Evolutionary conservation across 305 asterid genomes (phyloP).

Genomic region (Fraxinus angustifolia): DNA sequence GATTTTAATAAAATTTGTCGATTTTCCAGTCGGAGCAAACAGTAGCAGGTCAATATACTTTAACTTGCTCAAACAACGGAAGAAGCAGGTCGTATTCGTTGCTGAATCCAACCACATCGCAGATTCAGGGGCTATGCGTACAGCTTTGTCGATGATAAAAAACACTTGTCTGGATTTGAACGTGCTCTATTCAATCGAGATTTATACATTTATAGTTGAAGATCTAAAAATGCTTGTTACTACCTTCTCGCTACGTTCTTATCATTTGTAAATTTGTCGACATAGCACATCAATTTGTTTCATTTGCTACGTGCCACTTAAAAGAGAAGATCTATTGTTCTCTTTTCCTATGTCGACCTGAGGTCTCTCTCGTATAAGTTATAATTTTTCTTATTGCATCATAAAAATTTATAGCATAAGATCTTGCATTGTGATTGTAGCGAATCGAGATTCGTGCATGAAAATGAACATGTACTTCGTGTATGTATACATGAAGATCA

Average conservation of each 20-base stretch:
- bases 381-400: neutral
- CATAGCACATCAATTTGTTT: neutral
- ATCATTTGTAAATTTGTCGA: neutral
- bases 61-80: slow-evolving; percentile 53
- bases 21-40: slow-evolving; percentile 36
- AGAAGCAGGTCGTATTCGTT: slow-evolving; percentile 46
- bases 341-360: neutral
- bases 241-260: neutral
- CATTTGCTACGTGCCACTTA: neutral
- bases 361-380: neutral
- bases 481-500: neutral
- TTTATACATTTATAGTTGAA: slow-evolving; percentile 4
- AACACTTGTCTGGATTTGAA: slow-evolving; percentile 1
- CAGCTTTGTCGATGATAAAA: slow-evolving; percentile 64
- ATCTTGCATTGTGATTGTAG: neutral
- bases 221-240: neutral
- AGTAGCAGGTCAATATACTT: slow-evolving; percentile 39
- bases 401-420: neutral
- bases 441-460: neutral
- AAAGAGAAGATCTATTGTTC: neutral
- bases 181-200: neutral
- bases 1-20: neutral
- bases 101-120: slow-evolving; percentile 40
- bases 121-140: slow-evolving; percentile 72
- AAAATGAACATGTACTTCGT: neutral